phyloP scores from a whole-genome alignment of 768 basidiomycete genomes.

The Coprinopsis strossmayeri region DNA sequence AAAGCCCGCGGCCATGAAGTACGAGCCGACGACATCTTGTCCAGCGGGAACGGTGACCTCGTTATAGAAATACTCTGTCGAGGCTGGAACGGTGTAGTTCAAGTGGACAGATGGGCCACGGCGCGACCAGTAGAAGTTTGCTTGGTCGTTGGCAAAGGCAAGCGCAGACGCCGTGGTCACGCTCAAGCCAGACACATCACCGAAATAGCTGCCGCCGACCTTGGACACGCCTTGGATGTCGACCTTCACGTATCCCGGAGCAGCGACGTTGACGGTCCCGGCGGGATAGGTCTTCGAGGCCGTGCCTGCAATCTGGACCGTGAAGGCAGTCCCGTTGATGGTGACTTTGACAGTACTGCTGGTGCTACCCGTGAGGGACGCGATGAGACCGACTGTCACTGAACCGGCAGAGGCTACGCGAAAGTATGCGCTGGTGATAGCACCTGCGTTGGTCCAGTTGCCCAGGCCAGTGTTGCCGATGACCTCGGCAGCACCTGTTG shows the following conservation, averaged over 20 bases:
- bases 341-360: constrained; percentile 13
- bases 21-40: constrained; percentile 12
- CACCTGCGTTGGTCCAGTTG: constrained; percentile 13
- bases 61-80: constrained; percentile 15
- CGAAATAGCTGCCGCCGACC: constrained; percentile 12
- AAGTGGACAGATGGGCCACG: constrained; percentile 15
- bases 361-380: constrained; percentile 13
- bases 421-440: constrained; percentile 13
- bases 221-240: constrained; percentile 14
- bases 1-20: constrained; percentile 15
- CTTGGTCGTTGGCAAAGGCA: constrained; percentile 13
- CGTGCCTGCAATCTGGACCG: constrained; percentile 8
- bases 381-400: constrained; percentile 13
- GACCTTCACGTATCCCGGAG: constrained; percentile 14
- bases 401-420: constrained; percentile 12
- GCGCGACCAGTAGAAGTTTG: constrained; percentile 15
- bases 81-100: constrained; percentile 11
- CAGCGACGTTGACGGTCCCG: constrained; percentile 11
- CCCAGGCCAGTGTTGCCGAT: constrained; percentile 13
- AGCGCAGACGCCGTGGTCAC: constrained; percentile 11
- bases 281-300: constrained; percentile 13
- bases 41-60: constrained; percentile 15
- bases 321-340: constrained; percentile 12
- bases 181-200: constrained; percentile 13
- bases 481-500: constrained; percentile 8